phyloP scores from a whole-genome alignment of 1,139 yeast species.

The Kodamaea arcana region DNA sequence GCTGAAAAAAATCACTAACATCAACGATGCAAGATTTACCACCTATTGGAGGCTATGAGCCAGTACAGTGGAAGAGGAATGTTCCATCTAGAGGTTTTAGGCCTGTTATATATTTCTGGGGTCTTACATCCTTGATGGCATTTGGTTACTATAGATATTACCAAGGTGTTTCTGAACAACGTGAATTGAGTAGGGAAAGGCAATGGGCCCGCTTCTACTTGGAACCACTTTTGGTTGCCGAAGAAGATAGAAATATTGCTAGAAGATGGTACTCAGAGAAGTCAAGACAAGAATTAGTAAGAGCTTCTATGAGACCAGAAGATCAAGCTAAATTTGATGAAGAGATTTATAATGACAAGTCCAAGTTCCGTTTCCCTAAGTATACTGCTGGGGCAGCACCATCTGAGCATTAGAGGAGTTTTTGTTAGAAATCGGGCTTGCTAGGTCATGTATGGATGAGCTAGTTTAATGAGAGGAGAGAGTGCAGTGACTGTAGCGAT shows the following conservation, averaged over 20 bases:
- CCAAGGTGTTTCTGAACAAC: conserved; percentile 70
- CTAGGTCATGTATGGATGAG: too few relatives aligned
- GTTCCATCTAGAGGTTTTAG: conserved; percentile 83
- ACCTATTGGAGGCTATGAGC: conserved; percentile 83
- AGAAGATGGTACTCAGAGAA: conserved; percentile 67
- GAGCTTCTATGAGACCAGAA: conserved; percentile 41
- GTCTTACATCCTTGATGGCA: conserved; percentile 58
- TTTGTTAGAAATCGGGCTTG: too few relatives aligned
- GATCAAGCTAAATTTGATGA: conserved; percentile 39
- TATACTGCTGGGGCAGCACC: conserved; percentile 42
- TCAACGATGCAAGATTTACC: conserved; percentile 70
- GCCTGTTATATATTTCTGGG: conserved; percentile 66
- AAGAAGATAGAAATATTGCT: conserved; percentile 74
- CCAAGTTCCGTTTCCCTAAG: conserved; percentile 44
- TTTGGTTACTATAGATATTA: conserved; percentile 70
- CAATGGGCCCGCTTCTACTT: conserved; percentile 74
- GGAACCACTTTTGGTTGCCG: conserved; percentile 75
- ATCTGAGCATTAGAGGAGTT: conserved; percentile 29
- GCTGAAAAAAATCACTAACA: conserved; percentile 5
- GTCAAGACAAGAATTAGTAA: conserved; percentile 59
- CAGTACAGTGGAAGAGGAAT: conserved; percentile 87
- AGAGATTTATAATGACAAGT: conserved; percentile 43
- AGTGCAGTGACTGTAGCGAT: too few relatives aligned
- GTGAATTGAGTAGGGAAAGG: conserved; percentile 73
- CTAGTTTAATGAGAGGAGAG: too few relatives aligned